Evolutionary conservation across 2,329 filamentous ascomycete species (phyloP).

Genomic region (Sporothrix curviconia): DNA sequence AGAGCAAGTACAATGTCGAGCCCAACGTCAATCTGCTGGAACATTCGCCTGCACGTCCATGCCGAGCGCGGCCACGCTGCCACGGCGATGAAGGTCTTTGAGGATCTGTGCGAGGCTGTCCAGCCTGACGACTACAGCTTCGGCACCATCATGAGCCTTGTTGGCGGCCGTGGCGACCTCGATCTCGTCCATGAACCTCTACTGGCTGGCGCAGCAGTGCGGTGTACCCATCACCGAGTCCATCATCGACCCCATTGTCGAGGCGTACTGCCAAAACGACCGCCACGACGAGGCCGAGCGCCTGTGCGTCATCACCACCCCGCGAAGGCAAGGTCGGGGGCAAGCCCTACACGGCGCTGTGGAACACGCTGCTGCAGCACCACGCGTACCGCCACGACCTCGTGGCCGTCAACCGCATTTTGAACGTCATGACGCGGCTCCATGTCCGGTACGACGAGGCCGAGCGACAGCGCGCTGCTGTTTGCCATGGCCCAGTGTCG

Average conservation of each 20-base stretch:
- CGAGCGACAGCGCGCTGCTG: conserved; percentile 46
- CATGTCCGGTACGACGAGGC: conserved; percentile 41
- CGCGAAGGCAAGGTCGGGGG: conserved; percentile 39
- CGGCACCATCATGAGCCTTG: conserved; percentile 66
- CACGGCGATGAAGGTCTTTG: conserved; percentile 59
- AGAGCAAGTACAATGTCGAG: conserved; percentile 44
- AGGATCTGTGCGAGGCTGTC: conserved; percentile 45
- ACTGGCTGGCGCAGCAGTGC: conserved; percentile 48
- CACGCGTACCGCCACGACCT: conserved; percentile 57
- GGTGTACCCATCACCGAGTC: conserved; percentile 44
- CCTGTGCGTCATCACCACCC: conserved; percentile 52
- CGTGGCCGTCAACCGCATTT: conserved; percentile 40
- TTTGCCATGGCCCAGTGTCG: conserved; percentile 42
- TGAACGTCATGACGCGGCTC: conserved; percentile 42
- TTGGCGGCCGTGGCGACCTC: conserved; percentile 65
- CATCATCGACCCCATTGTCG: conserved; percentile 60
- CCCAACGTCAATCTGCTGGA: conserved; percentile 63
- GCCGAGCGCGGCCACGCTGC: conserved; percentile 58
- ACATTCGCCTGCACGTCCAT: conserved; percentile 68
- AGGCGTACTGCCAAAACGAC: conserved; percentile 57
- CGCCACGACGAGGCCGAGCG: conserved; percentile 48
- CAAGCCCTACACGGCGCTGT: conserved; percentile 51
- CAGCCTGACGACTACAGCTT: conserved; percentile 60
- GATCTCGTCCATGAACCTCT: conserved; percentile 60
- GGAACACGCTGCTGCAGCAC: conserved; percentile 70